Evolutionary conservation across 345 rosid species (phyloP).

Genomic region (Aquilaria malaccensis): DNA sequence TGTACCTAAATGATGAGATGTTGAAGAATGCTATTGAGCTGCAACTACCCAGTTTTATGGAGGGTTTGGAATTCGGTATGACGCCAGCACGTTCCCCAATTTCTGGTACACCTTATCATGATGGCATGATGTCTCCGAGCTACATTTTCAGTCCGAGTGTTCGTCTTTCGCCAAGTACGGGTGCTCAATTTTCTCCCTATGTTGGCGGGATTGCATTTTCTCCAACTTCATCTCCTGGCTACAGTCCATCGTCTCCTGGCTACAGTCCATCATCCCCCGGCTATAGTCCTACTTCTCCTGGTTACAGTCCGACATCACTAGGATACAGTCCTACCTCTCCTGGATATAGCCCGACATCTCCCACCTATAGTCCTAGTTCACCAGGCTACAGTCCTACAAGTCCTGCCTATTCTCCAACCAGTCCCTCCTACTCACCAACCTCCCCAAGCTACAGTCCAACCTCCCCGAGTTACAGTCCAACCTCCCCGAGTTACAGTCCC

Average conservation of each 20-base stretch:
- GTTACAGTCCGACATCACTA: slow-evolving; percentile 81
- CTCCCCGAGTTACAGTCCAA: slow-evolving; percentile 77
- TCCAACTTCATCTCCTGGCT: slow-evolving; percentile 78
- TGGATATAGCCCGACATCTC: slow-evolving; percentile 83
- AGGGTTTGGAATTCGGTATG: slow-evolving; percentile 80
- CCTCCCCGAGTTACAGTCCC: slow-evolving; percentile 74
- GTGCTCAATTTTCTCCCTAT: slow-evolving; percentile 93
- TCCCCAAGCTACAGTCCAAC: slow-evolving; percentile 78
- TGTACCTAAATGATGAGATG: slow-evolving; percentile 96
- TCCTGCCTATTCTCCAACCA: slow-evolving; percentile 76
- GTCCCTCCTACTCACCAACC: slow-evolving; percentile 63
- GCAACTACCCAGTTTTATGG: slow-evolving; percentile 97
- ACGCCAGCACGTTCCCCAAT: slow-evolving; percentile 88
- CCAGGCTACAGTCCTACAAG: slow-evolving; percentile 84
- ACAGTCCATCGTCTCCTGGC: slow-evolving; percentile 74
- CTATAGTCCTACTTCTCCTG: slow-evolving; percentile 69
- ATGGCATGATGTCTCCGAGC: slow-evolving; percentile 93
- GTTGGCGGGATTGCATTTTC: slow-evolving; percentile 88
- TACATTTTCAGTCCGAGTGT: slow-evolving; percentile 76
- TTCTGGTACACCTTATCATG: slow-evolving; percentile 93
- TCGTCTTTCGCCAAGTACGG: slow-evolving; percentile 72
- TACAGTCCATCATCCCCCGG: slow-evolving; percentile 69
- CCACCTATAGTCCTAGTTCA: slow-evolving; percentile 82
- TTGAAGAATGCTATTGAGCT: slow-evolving; percentile 95
- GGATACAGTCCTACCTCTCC: slow-evolving; percentile 85